phyloP scores from a whole-genome alignment of 2,329 filamentous ascomycete species.

The Sporothrix pseudoabietina region DNA sequence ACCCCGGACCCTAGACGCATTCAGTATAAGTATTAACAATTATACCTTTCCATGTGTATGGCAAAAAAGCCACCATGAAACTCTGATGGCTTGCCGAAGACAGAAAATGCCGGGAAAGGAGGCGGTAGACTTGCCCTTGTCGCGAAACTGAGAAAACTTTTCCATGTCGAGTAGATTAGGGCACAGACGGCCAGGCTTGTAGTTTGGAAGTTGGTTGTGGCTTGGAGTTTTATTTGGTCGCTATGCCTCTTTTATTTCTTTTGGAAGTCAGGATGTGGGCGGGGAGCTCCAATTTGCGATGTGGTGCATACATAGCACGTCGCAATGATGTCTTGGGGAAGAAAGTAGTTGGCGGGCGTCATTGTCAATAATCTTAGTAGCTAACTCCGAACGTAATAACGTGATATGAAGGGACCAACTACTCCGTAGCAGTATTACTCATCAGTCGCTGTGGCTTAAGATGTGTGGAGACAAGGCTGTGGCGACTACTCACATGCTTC shows the following conservation, averaged over 20 bases:
- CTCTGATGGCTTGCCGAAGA: background rate
- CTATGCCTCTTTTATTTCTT: background rate
- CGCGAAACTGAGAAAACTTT: conserved; percentile 91
- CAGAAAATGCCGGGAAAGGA: background rate
- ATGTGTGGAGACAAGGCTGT: conserved; percentile 28
- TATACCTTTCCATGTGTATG: background rate
- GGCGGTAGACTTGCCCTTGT: conserved; percentile 64
- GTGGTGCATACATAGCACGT: background rate
- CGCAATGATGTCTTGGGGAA: background rate
- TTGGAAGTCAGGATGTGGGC: background rate
- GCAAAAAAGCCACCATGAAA: background rate
- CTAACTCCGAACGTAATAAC: background rate
- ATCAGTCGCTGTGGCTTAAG: background rate
- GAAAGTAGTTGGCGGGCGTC: background rate
- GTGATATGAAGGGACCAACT: background rate
- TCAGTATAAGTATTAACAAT: background rate
- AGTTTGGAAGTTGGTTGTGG: background rate
- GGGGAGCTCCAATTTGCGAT: background rate
- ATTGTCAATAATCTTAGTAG: background rate
- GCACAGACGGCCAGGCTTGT: background rate
- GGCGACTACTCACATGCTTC: background rate
- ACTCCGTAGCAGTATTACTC: no score
- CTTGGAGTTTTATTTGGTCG: background rate
- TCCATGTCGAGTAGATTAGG: conserved; percentile 63
- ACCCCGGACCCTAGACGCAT: conserved; percentile 77